Evolutionary conservation across 257 asterid genomes (phyloP), one percentile per base, ranked within the genome.

Genomic region (Solanum stenotomum): DNA sequence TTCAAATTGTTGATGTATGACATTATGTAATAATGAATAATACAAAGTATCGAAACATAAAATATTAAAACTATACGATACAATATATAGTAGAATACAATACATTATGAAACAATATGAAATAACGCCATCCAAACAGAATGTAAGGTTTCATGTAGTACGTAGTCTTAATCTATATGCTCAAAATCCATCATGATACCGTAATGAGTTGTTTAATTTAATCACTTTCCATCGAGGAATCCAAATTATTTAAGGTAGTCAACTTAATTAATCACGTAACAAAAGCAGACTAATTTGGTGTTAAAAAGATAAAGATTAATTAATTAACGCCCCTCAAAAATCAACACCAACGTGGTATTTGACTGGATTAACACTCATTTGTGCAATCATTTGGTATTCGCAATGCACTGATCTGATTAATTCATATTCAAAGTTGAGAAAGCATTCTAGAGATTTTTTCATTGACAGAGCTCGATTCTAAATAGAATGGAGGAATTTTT

Each of bases 71-170:
- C 10, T 6, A 52, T 18, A 52, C 23, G 63, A 52, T 18, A 16
- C 63, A 4, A 46, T 46, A 46, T 44, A 46, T 46, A 46, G 18
- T 46, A 46, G 18, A 46, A 46, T 46, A 46, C 56, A 49, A 4
- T 49, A 49, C 8, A 52, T 52, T 52, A 52, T 52, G 63, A 52
- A 16, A 52, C 2, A 6, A 52, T 52, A 52, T 18, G 23, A 8
- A 52, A 52, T 2, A 52, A 52, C 56, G 2, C n/a, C 22, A 52
- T 18, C 63, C 23, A 18, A 15, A 15, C 10, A 52, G 23, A 52
- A 16, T 6, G 63, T 52, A 37, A 86, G 59, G 89, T 76, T 88
- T 71, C 93, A 88, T 87, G 89, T 88, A 92, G 63, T 74, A 4
- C 59, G 59, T 49, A 49, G 49, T 20, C 49, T 20, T 33, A 33